These are phyloP conservation scores for Aspergillus ostianus DNA, from an alignment of 495 filamentous ascomycete species.

Conservation along the genomic window DNA sequence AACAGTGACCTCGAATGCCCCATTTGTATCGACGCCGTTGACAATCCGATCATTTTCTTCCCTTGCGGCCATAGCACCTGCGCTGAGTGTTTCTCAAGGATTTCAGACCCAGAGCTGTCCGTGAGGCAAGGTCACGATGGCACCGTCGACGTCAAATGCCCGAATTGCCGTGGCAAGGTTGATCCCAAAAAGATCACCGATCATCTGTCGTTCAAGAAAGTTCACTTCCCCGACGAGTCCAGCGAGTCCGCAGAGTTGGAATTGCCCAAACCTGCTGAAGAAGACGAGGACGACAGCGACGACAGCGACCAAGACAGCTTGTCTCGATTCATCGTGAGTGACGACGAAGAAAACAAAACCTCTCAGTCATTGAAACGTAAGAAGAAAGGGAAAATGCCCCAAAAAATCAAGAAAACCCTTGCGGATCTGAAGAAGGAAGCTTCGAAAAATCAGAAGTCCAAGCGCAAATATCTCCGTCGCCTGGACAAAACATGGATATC, in stretches of 20 bases:
- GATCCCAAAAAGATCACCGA: slow-evolving; percentile 70
- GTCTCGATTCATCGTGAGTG: slow-evolving; percentile 55
- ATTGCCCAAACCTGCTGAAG: slow-evolving; percentile 26
- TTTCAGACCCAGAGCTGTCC: slow-evolving; percentile 59
- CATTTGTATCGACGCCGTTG: slow-evolving; percentile 74
- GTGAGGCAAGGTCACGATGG: slow-evolving; percentile 59
- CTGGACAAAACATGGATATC: slow-evolving; percentile 65
- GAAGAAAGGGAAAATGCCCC: slow-evolving; percentile 39
- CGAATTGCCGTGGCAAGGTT: slow-evolving; percentile 67
- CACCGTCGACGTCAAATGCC: slow-evolving; percentile 61
- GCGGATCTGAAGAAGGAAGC: slow-evolving; percentile 67
- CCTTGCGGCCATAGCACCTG: slow-evolving; percentile 87
- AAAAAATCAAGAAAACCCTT: slow-evolving; percentile 47
- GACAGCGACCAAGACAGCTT: slow-evolving; percentile 50
- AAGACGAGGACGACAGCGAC: slow-evolving; percentile 40
- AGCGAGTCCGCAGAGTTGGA: slow-evolving; percentile 30
- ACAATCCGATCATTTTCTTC: slow-evolving; percentile 75
- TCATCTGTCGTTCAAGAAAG: slow-evolving; percentile 69
- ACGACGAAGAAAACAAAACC: slow-evolving; percentile 26
- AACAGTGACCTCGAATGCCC: slow-evolving; percentile 65
- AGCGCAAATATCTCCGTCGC: slow-evolving; percentile 63
- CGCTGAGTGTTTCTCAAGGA: slow-evolving; percentile 71
- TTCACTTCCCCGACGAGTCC: slow-evolving; percentile 57
- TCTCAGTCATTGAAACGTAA: slow-evolving; percentile 27
- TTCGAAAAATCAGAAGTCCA: slow-evolving; percentile 57